Conservation (phyloP, 2,329 filamentous ascomycete species). For the Penicillium sp. region DNA sequence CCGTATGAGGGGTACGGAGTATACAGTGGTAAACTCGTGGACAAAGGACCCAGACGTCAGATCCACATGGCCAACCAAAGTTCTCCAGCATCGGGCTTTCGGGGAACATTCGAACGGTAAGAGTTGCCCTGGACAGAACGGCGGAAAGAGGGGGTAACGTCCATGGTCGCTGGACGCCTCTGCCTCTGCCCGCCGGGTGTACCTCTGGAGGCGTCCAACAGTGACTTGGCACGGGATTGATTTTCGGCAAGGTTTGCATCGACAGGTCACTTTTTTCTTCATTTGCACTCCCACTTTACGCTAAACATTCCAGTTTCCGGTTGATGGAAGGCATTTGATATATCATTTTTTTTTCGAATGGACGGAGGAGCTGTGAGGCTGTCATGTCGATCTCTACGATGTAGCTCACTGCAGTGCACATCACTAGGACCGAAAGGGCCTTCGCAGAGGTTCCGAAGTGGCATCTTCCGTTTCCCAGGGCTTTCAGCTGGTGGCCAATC, state of each 20-base stretch:
- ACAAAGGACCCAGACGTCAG: conserved; percentile 1
- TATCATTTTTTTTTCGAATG: background rate
- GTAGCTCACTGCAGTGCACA: conserved; percentile 5
- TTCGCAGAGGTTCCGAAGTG: background rate
- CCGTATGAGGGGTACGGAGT: background rate
- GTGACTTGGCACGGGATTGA: conserved; percentile 2
- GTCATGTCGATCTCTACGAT: conserved; percentile 4
- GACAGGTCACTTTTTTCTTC: conserved; percentile 2
- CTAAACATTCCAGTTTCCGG: background rate
- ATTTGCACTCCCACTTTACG: background rate
- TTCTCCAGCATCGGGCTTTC: background rate
- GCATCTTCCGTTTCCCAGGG: background rate
- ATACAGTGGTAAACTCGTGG: background rate
- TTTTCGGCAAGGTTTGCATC: background rate
- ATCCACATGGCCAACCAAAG: conserved; percentile 7
- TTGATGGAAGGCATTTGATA: background rate
- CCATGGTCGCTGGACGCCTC: background rate
- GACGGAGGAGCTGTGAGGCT: background rate
- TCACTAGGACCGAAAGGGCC: background rate
- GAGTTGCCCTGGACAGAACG: background rate
- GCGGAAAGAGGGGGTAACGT: background rate
- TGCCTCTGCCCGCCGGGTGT: background rate
- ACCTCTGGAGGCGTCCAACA: background rate
- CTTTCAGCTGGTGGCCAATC: background rate
- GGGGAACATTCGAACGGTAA: background rate